Percentiles rank a stretch among this genome's conserved stretches.
These are phyloP conservation scores for Pulveroboletus sp. DNA, from an alignment of 1,284 basidiomycete species.

Conservation along the genomic window DNA sequence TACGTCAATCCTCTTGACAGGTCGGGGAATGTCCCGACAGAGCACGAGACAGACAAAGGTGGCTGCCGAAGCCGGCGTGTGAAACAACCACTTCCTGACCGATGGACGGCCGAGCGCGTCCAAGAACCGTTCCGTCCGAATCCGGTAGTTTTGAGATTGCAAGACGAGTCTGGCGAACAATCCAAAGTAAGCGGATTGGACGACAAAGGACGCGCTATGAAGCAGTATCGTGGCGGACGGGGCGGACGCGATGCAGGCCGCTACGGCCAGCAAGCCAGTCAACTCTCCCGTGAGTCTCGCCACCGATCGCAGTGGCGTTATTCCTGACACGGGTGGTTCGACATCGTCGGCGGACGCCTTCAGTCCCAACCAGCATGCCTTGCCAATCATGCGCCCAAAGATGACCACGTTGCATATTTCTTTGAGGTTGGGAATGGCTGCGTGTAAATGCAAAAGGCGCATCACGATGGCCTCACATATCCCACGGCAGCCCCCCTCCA, in stretches of 20 bases:
- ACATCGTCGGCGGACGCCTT: conserved; percentile 2
- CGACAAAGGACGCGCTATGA: conserved; percentile 8
- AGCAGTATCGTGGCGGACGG: conserved; percentile 5
- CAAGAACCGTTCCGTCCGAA: conserved; percentile 13
- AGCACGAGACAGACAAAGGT: conserved; percentile 17
- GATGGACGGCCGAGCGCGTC: conserved; percentile 6
- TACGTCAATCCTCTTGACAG: conserved; percentile 10
- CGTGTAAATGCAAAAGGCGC: conserved; percentile 11
- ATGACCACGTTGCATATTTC: conserved; percentile 1
- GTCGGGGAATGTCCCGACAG: conserved; percentile 12
- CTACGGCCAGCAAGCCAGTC: conserved; percentile 7
- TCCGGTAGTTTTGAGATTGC: conserved; percentile 17
- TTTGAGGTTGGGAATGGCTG: conserved; percentile 9
- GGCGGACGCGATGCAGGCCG: conserved; percentile 1
- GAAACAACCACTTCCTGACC: conserved; percentile 15
- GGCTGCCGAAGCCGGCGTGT: conserved; percentile 12
- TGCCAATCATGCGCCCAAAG: conserved; percentile 4
- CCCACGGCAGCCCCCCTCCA: conserved; percentile 20
- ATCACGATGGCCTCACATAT: conserved; percentile 15
- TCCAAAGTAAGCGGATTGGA: conserved; percentile 14
- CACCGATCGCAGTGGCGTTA: conserved; percentile 7
- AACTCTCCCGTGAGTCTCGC: conserved; percentile 13
- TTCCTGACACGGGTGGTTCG: neutral
- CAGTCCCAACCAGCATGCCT: conserved; percentile 14
- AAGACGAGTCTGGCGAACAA: conserved; percentile 14